Evolutionary conservation across 208 protist species (phyloP).

Genomic region (Leishmania gerbilli): DNA sequence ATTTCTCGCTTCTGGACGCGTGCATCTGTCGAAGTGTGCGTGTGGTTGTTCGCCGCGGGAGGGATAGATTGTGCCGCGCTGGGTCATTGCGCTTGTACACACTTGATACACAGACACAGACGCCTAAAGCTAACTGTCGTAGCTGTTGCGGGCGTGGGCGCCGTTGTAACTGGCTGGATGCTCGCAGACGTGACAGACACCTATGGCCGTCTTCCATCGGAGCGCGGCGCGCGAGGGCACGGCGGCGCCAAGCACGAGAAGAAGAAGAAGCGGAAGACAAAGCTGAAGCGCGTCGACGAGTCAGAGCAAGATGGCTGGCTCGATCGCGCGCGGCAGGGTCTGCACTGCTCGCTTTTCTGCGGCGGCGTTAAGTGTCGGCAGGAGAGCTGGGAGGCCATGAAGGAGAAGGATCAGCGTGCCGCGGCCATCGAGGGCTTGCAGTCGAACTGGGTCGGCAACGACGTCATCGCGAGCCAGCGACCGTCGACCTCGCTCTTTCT

Average conservation of each 20-base stretch:
- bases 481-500: slow-evolving; percentile 85
- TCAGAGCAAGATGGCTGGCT: slow-evolving; percentile 73
- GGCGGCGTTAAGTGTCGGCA: slow-evolving; percentile 78
- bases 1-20: not conserved
- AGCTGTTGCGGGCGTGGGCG: not conserved
- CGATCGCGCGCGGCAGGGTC: slow-evolving; percentile 66
- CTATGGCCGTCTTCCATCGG: slow-evolving; percentile 38
- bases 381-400: slow-evolving; percentile 79
- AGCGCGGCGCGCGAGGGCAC: slow-evolving; percentile 30
- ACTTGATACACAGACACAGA: not conserved
- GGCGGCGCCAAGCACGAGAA: slow-evolving; percentile 13
- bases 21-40: not conserved
- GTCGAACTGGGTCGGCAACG: slow-evolving; percentile 85
- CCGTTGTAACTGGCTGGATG: not conserved
- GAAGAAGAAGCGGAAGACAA: slow-evolving; percentile 41
- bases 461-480: slow-evolving; percentile 89
- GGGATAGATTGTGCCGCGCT: not conserved
- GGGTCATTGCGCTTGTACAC: not conserved
- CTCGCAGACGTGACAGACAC: slow-evolving; percentile 38
- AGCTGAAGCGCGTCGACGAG: slow-evolving; percentile 64
- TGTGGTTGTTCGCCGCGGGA: not conserved
- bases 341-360: slow-evolving; percentile 88
- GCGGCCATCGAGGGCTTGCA: slow-evolving; percentile 87
- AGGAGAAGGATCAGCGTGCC: slow-evolving; percentile 39
- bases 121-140: not conserved